Conservation (phyloP, 768 basidiomycete species). For the Pisolithus microcarpus region DNA sequence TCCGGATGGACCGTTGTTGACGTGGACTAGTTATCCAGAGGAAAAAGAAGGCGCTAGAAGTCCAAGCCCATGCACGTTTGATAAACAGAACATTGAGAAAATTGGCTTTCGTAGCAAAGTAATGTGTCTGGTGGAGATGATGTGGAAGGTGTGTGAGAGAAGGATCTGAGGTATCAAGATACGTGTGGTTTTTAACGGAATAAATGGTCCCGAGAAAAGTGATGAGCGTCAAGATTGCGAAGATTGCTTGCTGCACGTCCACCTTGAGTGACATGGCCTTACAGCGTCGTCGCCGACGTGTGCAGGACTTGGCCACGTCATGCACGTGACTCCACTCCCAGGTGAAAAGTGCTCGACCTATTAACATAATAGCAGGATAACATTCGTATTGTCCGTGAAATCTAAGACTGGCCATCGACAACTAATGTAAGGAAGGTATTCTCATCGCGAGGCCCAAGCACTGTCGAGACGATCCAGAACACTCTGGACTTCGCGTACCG, state of each 20-base stretch:
- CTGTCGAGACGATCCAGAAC: conserved; percentile 75
- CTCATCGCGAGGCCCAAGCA: conserved; percentile 43
- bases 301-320: not conserved
- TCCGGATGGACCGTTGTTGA: conserved; percentile 31
- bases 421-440: not conserved
- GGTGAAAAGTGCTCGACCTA: too few species aligned
- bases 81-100: conserved; percentile 80
- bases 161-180: conserved; percentile 81
- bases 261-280: conserved; percentile 14
- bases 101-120: conserved; percentile 79
- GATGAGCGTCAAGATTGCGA: conserved; percentile 38
- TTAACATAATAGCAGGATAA: too few species aligned
- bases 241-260: conserved; percentile 24
- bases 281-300: not conserved
- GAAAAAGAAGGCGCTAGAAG: conserved; percentile 56
- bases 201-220: conserved; percentile 58
- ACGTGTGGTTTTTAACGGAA: conserved; percentile 57
- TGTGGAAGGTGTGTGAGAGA: conserved; percentile 63
- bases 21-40: conserved; percentile 53
- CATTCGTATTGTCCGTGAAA: not conserved
- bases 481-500: conserved; percentile 78
- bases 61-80: conserved; percentile 91
- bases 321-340: not conserved
- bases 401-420: not conserved
- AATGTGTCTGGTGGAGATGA: conserved; percentile 52